A percentile compares a stretch with the other conserved stretches of the same genome.
Conservation (phyloP, 495 filamentous ascomycete genomes). For the Penicillium canescens region DNA sequence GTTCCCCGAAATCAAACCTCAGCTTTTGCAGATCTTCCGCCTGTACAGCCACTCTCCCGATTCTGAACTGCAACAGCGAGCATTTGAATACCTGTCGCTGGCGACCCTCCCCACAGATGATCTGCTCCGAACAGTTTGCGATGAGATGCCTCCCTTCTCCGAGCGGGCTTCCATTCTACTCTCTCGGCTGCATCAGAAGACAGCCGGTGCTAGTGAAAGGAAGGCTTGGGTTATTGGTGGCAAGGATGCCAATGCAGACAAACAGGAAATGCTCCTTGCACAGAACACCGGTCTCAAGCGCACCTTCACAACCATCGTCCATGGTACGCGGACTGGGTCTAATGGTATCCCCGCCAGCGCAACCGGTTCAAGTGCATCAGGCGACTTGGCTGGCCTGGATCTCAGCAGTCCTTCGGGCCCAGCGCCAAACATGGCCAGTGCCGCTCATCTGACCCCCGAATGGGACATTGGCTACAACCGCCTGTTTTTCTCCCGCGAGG, state of each 20-base stretch:
- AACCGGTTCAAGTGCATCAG: slow-evolving; percentile 38
- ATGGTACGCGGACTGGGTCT: slow-evolving; percentile 52
- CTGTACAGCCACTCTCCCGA: slow-evolving; percentile 94
- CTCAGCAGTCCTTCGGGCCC: slow-evolving; percentile 61
- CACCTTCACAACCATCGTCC: slow-evolving; percentile 64
- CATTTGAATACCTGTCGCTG: slow-evolving; percentile 91
- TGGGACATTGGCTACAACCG: slow-evolving; percentile 92
- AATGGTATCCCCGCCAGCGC: slow-evolving; percentile 38
- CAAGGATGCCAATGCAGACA: slow-evolving; percentile 85
- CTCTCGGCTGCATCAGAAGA: slow-evolving; percentile 90
- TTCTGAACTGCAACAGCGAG: slow-evolving; percentile 92
- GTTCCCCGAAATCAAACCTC: slow-evolving; percentile 98
- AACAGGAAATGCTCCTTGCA: slow-evolving; percentile 75
- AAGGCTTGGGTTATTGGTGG: slow-evolving; percentile 95
- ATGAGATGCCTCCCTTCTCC: slow-evolving; percentile 99
- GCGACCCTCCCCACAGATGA: slow-evolving; percentile 87
- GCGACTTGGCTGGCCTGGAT: slow-evolving; percentile 79
- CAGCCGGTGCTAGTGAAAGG: slow-evolving; percentile 86
- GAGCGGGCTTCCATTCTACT: slow-evolving; percentile 90
- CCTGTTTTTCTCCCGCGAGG: slow-evolving; percentile 76
- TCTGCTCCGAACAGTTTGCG: slow-evolving; percentile 90
- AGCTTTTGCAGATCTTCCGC: slow-evolving; percentile 85
- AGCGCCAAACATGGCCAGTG: slow-evolving; percentile 81
- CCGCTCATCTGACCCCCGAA: slow-evolving; percentile 88
- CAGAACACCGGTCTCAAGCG: slow-evolving; percentile 84